phyloP scores from a whole-genome alignment of 371 early-diverging fungal species.

The Funneliformis caledonium region DNA sequence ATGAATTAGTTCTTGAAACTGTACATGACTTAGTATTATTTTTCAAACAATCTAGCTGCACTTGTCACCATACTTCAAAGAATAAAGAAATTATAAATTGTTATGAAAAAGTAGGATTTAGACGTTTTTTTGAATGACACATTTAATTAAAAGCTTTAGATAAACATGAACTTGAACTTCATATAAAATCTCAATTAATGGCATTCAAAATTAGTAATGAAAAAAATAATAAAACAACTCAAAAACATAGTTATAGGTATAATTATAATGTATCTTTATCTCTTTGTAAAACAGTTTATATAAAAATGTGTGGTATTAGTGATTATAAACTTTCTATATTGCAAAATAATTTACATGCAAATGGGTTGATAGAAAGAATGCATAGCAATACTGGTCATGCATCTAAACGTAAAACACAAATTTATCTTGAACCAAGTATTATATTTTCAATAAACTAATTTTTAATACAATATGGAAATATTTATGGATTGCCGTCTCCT shows the following conservation, averaged over 20 bases:
- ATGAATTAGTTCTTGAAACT: slow-evolving; percentile 1
- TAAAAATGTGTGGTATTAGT: slow-evolving; percentile 8
- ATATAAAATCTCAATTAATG: slow-evolving; percentile 14
- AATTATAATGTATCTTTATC: not conserved
- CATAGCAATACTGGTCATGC: not conserved
- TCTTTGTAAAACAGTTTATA: not conserved
- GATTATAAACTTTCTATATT: not conserved
- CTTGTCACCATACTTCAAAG: not conserved
- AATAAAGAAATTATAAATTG: not conserved
- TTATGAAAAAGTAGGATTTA: not conserved
- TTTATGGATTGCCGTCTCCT: not conserved
- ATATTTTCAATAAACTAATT: not conserved
- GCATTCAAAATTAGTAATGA: not conserved
- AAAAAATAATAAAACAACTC: not conserved
- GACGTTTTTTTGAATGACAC: not conserved
- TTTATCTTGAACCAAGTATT: not conserved
- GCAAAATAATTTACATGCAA: not conserved
- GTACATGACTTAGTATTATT: not conserved
- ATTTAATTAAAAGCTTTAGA: not conserved
- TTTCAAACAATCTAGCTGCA: not conserved
- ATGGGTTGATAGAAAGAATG: not conserved
- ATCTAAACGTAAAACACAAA: not conserved
- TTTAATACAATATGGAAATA: not conserved
- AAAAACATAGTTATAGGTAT: slow-evolving; percentile 12
- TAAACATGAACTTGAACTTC: not conserved